Base-by-base conservation (phyloP, 495 filamentous ascomycete genomes). In the Cryomyces antarcticus region DNA sequence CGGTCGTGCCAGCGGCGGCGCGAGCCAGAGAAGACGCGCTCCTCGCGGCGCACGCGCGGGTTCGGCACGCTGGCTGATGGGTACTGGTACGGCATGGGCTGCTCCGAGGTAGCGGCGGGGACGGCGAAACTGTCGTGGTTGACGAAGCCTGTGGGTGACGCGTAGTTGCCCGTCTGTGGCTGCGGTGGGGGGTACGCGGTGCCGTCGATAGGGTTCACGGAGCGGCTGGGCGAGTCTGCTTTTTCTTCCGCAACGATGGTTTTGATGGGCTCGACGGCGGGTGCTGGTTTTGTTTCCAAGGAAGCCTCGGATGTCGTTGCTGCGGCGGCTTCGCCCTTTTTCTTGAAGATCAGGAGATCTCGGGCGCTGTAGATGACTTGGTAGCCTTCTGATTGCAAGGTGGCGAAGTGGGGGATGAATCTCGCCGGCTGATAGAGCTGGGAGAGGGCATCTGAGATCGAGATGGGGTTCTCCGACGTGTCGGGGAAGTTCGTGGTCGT, bases 301-400 rank as follows among this genome's bases (percentile, higher is more conserved):
- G 9, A 3, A 24, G 46, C 41, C 9, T 9, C 24, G 45, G 30
- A 24, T 2, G 17, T 24, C 2, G 17, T 24, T 2, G 17, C 17
- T 39, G 27, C 6, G 17, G 37, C 42, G 7, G 60, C 60, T 10
- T 62, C 55, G 9, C 68, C 57, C 9, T n/a, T 9, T 51, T 82
- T 78, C 44, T 71, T 71, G 51, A 87, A 84, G 0, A 89, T 71
- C 12, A 87, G 66, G 6, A 87, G 66, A 52, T 87, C 71, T 5
- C 68, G 71, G 43, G 69, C 67, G 5, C 78, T 79, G 4, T 75
- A 75, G 7, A 78, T 71, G 43, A 87, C 80, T 41, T 81, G 78
- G 48, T 78, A 87, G 2, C 82, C 82, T 35, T 78, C 66, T 7
- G 64, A 57, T 48, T 77, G 66, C 46, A 89, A 69, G 11, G 66